phyloP scores from a whole-genome alignment of 73 alveolate species.

The Paramecium primaurelia region DNA sequence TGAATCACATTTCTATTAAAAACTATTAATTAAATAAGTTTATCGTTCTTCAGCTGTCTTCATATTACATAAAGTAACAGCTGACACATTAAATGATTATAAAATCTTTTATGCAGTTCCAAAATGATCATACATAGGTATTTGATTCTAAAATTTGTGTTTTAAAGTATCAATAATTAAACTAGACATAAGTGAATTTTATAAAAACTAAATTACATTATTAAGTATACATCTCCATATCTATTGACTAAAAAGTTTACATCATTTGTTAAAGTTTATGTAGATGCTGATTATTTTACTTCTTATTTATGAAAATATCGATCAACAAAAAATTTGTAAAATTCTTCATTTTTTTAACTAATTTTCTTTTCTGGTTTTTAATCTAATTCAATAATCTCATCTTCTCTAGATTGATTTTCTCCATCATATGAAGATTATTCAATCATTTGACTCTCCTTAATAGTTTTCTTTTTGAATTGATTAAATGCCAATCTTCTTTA shows the following conservation, averaged over 20 bases:
- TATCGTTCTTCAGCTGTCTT: not conserved
- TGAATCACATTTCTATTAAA: not conserved
- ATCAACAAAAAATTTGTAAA: not conserved
- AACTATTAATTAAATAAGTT: not conserved
- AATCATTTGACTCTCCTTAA: not conserved
- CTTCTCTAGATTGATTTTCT: not conserved
- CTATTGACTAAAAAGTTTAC: not conserved
- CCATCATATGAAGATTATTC: not conserved
- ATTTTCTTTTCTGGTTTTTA: not conserved
- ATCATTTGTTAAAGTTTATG: not conserved
- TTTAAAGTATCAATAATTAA: not conserved
- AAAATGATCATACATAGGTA: constrained; percentile 36
- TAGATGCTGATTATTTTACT: not conserved
- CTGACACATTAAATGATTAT: not conserved
- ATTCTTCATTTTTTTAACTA: not conserved
- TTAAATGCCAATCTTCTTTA: not conserved
- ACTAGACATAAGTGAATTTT: not conserved
- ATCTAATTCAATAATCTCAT: not conserved
- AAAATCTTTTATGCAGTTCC: constrained; percentile 40
- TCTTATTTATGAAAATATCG: not conserved
- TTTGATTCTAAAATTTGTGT: not conserved
- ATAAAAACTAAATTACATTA: not conserved
- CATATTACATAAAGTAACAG: not conserved
- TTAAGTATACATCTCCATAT: not conserved
- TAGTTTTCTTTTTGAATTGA: not conserved